A percentile compares a stretch with the other conserved stretches of the same genome.
Evolutionary conservation across 345 rosid species (phyloP).

Genomic region (Conringia planisiliqua): DNA sequence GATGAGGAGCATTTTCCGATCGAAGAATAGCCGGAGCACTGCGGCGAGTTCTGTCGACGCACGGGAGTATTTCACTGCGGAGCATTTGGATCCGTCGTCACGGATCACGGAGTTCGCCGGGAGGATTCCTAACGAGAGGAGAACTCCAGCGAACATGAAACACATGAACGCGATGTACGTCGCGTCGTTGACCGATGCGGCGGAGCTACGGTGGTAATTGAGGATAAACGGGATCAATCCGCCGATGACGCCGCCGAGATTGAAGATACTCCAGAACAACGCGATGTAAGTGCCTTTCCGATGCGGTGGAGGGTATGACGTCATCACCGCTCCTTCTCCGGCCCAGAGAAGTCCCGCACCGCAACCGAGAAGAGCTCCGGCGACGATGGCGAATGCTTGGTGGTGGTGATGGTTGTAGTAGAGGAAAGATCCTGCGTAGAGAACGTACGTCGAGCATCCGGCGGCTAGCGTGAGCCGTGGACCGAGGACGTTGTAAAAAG

Average conservation of each 20-base stretch:
- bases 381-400: slow-evolving; percentile 52
- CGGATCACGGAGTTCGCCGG: slow-evolving; percentile 53
- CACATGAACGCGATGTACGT: slow-evolving; percentile 78
- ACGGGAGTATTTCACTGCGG: slow-evolving; percentile 45
- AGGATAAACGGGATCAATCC: slow-evolving; percentile 68
- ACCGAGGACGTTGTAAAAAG: slow-evolving; percentile 56
- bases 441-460: slow-evolving; percentile 74
- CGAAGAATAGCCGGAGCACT: slow-evolving; percentile 41
- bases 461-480: slow-evolving; percentile 65
- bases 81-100: slow-evolving; percentile 57
- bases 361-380: slow-evolving; percentile 71
- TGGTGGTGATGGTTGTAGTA: slow-evolving; percentile 60
- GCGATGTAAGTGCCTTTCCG: slow-evolving; percentile 84
- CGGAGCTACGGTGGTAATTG: slow-evolving; percentile 49
- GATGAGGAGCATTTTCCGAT: slow-evolving; percentile 73
- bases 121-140: slow-evolving; percentile 51
- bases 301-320: slow-evolving; percentile 77
- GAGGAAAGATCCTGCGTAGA: slow-evolving; percentile 66
- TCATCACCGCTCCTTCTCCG: slow-evolving; percentile 91
- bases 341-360: slow-evolving; percentile 98
- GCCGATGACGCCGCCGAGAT: slow-evolving; percentile 75
- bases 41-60: slow-evolving; percentile 44
- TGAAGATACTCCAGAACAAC: slow-evolving; percentile 69
- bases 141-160: slow-evolving; percentile 64
- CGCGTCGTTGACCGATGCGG: slow-evolving; percentile 62